Base-by-base conservation (phyloP, 331 rosid species). In the Acacia pycnantha region DNA sequence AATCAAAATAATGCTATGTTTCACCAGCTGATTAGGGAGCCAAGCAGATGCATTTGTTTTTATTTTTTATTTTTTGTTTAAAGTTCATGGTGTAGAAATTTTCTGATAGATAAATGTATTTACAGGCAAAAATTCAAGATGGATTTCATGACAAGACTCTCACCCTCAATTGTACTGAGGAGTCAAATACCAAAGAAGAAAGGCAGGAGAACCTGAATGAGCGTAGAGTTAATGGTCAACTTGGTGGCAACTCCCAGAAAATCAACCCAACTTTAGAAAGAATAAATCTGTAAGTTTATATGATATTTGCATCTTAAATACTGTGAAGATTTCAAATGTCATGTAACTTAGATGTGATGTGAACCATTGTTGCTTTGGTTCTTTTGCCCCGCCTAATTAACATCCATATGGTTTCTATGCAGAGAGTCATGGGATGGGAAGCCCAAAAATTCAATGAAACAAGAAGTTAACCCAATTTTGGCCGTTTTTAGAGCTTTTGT, bases 201-300 rank as follows among this genome's bases (percentile, higher is more conserved):
- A 67, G 43, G 33, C 75, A 22, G 53, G 56, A 56, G 75, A 77
- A 83, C 70, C 74, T 44, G 74, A 83, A 76, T 37, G 83, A 85
- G 77, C 85, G 83, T 59, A 80, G 77, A 79, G 83, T 56, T 81
- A 85, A 82, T 67, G 83, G 53, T 56, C 89, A 77, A 77, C 83
- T 62, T 65, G 73, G 76, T 53, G 77, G 86, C 82, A 84, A 77
- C 74, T 82, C 86, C 85, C 85, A 79, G 79, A 77, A 86, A 73
- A 85, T 77, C 86, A 90, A 78, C 71, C 85, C 92, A 47, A 92
- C 98, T 66, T 85, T 94, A 71, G 92, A 94, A 77, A 90, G 99
- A 93, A 92, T 91, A 66, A 91, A 92, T 75, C 87, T 96, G 99
- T 96, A 87, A 94, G 97, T 79, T 77, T 58, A 73, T 75, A 50